A percentile compares a stretch with the other conserved stretches of the same genome.
These are phyloP conservation scores for Cladorrhinum samala DNA, from an alignment of 495 filamentous ascomycete species.

Conservation along the genomic window DNA sequence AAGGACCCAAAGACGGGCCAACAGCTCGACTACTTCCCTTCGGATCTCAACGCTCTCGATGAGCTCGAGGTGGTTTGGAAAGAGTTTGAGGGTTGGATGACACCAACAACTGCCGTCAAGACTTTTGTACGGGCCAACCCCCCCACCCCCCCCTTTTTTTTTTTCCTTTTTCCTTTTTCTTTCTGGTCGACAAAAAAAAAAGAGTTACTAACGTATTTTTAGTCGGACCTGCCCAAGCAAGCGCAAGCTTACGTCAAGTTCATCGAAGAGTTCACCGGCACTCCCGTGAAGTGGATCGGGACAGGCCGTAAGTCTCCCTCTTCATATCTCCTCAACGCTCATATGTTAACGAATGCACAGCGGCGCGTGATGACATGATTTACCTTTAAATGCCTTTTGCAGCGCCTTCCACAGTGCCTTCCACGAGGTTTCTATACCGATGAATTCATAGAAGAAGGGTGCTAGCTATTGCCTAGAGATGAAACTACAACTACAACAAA, in stretches of 20 bases:
- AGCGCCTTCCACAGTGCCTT: no score
- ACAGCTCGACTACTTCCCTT: slow-evolving; percentile 33
- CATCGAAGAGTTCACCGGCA: slow-evolving; percentile 62
- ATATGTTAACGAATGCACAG: slow-evolving; percentile 5
- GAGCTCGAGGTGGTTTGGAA: slow-evolving; percentile 58
- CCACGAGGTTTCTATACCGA: no score
- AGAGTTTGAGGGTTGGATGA: slow-evolving; percentile 74
- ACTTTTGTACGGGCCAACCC: no score
- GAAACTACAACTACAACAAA: no score
- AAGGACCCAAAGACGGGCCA: slow-evolving; percentile 39
- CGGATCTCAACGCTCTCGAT: slow-evolving; percentile 29
- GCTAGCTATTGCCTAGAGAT: no score
- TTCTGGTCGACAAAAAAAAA: no score
- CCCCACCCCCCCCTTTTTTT: no score
- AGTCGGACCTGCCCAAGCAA: slow-evolving; percentile 66
- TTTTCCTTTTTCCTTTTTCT: no score
- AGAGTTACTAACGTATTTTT: no score
- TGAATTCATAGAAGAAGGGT: no score
- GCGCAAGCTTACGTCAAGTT: slow-evolving; percentile 71
- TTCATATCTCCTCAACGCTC: neutral
- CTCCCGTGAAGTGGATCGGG: slow-evolving; percentile 70
- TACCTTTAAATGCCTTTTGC: slow-evolving; percentile 13
- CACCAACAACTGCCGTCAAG: slow-evolving; percentile 47
- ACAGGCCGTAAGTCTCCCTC: slow-evolving; percentile 50
- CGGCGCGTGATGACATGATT: slow-evolving; percentile 19